Evolutionary conservation across 164 flowering plant genomes (phyloP).

Genomic region (Santalum album): DNA sequence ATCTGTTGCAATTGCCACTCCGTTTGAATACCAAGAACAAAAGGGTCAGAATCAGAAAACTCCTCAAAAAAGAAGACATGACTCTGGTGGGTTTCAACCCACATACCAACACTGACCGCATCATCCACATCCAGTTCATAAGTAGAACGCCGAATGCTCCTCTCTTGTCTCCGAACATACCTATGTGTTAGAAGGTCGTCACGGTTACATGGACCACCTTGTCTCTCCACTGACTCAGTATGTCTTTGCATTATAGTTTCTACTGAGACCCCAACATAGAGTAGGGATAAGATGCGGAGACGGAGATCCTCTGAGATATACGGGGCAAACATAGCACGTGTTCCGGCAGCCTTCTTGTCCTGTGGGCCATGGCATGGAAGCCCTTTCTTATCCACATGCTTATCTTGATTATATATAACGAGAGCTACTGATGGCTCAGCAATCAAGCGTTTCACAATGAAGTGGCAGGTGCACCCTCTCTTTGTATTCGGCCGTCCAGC

Average conservation of each 20-base stretch:
- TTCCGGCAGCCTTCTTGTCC: constrained; percentile 82
- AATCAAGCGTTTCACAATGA: constrained; percentile 85
- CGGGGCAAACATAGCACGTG: constrained; percentile 92
- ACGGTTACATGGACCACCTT: constrained; percentile 82
- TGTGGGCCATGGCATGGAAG: constrained; percentile 94
- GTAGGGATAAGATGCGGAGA: constrained; percentile 71
- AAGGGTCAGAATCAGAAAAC: constrained; percentile 71
- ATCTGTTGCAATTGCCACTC: constrained; percentile 99
- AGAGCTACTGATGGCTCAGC: constrained; percentile 95
- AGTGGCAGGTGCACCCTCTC: constrained; percentile 95
- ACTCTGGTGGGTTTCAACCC: constrained; percentile 77
- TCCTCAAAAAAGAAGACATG: constrained; percentile 77
- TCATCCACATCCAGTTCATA: constrained; percentile 81
- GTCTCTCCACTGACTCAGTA: constrained; percentile 74
- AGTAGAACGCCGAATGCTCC: constrained; percentile 71
- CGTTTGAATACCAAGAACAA: constrained; percentile 80
- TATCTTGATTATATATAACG: constrained; percentile 77
- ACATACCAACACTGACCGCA: constrained; percentile 61
- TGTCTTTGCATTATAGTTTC: constrained; percentile 98
- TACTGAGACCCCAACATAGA: constrained; percentile 87
- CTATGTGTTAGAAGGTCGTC: constrained; percentile 91
- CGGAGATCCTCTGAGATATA: constrained; percentile 93
- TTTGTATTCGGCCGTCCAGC: constrained; percentile 90
- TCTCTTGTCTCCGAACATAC: constrained; percentile 85
- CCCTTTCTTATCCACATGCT: constrained; percentile 84